Evolutionary conservation across 2,329 filamentous ascomycete genomes (phyloP), one percentile per base, ranked within the genome.

Genomic region (Talaromyces pinophilus): DNA sequence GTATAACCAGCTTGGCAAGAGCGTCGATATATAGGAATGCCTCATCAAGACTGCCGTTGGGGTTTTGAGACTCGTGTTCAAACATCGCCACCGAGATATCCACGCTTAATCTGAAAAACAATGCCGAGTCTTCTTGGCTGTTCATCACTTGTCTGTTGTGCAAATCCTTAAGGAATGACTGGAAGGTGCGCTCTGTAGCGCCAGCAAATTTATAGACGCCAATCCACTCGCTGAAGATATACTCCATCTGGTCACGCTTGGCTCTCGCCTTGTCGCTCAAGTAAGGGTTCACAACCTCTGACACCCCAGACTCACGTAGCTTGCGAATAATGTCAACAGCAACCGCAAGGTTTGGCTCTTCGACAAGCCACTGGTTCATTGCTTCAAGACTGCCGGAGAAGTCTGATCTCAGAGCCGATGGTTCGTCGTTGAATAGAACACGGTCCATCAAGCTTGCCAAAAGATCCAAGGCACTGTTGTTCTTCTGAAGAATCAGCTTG

Each of bases 201-300:
- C 89, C 88, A n/a, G 88, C 86, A 72, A 92, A 92, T 77, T 90
- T 90, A 80, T 86, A 90, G 7, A 97, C 85, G 67, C 90, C 88
- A 33, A 94, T 87, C 95, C 95, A 99, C 80, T 99, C 95, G 52
- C 94, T 93, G 73, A 99, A 97, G 22, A 97, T 86, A 75, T 99
- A 98, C 72, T 96, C 92, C 79, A 96, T 88, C 76, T 97, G 92
- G 68, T 96, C 92, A 69, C 89, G 87, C 71, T 89, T 89, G 38
- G 86, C 83, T 46, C 81, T 77, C 17, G 82, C 79, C 60, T 87
- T 84, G 65, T 89, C 86, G 25, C 85, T 87, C 35, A 83, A 80
- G 62, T 84, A 78, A 64, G 84, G 77, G 70, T 84, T 82, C 61
- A 82, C 76, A 81, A 85, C 80, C 82, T 92, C 76, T 5, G 81